Conservation (phyloP, 257 asterid species). For the Echites panduratus region DNA sequence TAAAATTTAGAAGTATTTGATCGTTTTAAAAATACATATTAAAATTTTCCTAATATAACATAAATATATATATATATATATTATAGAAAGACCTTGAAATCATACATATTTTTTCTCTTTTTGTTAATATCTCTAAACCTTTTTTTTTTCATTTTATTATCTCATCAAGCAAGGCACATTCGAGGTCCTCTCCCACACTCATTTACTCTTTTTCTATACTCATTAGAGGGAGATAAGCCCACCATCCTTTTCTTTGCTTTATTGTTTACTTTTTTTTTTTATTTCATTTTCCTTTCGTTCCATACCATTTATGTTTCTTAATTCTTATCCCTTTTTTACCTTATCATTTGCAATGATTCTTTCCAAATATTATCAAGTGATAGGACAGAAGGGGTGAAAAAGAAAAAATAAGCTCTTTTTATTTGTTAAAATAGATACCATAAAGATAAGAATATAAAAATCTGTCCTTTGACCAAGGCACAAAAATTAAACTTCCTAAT, state of each 20-base stretch:
- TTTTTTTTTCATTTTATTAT: no score
- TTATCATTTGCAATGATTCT: constrained; percentile 30
- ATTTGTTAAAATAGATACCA: neutral
- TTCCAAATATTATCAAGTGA: constrained; percentile 5
- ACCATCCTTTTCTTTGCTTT: constrained; percentile 5
- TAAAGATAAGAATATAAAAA: neutral
- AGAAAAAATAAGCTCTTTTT: constrained; percentile 2
- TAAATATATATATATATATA: no score
- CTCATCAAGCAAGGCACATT: no score
- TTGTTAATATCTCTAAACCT: constrained; percentile 23
- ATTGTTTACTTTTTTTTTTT: neutral
- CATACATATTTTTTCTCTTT: no score
- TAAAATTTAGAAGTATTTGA: no score
- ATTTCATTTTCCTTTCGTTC: neutral
- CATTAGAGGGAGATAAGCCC: constrained; percentile 16
- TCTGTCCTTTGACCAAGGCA: constrained; percentile 11
- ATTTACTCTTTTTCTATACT: constrained; percentile 1
- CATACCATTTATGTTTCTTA: constrained; percentile 6
- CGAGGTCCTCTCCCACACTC: constrained; percentile 4
- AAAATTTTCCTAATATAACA: no score
- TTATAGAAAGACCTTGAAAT: no score
- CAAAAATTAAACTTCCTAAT: neutral
- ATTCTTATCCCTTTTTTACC: constrained; percentile 15
- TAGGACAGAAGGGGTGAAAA: neutral
- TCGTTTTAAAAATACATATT: no score